Evolutionary conservation across 2,329 filamentous ascomycete genomes (phyloP), one percentile per base, ranked within the genome.

Genomic region (Harringtonia aguacate): DNA sequence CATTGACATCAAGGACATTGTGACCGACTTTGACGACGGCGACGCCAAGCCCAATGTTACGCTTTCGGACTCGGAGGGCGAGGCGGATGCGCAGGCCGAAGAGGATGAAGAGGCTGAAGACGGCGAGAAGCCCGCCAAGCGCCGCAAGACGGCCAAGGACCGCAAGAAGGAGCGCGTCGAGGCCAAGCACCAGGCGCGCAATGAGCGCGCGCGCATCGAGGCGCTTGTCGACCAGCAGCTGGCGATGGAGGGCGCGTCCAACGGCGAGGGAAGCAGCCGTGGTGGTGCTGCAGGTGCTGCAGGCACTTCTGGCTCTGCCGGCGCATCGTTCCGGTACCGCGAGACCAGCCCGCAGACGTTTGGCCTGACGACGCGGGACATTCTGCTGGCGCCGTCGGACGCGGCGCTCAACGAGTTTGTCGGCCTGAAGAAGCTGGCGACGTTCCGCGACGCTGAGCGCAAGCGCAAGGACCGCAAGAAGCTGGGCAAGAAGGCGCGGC

Each of bases 241-340:
- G 55, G 77, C 87, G 51, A 72, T 94, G 46, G 80, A 86, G 46
- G 66, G 10, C 24, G 24, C 24, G 24, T n/a, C n/a, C n/a, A n/a
- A n/a, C n/a, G 24, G 24, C 24, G 24, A 27, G 24, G 10, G 24
- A 6, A 27, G 24, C 24, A 27, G n/a, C n/a, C n/a, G n/a, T n/a
- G n/a, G n/a, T n/a, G n/a, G n/a, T n/a, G n/a, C n/a, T n/a, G n/a
- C n/a, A n/a, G n/a, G n/a, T n/a, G n/a, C n/a, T n/a, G n/a, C n/a
- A n/a, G n/a, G n/a, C n/a, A n/a, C n/a, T n/a, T n/a, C n/a, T n/a
- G n/a, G n/a, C n/a, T n/a, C n/a, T n/a, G n/a, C n/a, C n/a, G n/a
- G n/a, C n/a, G n/a, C n/a, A n/a, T n/a, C n/a, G n/a, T 98, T 98
- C 77, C 83, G 86, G 45, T 98, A 98, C 69, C 86, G 92, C 56